Conservation (phyloP, 805 yeast genomes). For the Cyberlindnera saturnus region DNA sequence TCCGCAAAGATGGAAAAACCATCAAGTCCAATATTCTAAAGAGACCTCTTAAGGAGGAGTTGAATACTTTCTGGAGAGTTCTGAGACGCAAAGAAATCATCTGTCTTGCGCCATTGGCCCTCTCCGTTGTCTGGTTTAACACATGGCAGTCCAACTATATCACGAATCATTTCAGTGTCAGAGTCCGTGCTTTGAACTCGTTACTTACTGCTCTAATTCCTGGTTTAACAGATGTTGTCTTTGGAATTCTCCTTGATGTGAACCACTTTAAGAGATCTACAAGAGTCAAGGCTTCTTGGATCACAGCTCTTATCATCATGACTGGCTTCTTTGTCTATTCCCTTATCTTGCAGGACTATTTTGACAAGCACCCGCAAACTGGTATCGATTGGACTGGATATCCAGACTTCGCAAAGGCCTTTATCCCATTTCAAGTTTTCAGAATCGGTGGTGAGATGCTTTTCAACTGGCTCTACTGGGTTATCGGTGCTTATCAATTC, state of each 20-base stretch:
- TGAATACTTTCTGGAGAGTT: slow-evolving; percentile 4
- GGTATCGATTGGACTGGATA: slow-evolving; percentile 19
- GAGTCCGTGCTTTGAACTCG: slow-evolving; percentile 23
- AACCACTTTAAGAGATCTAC: slow-evolving; percentile 5
- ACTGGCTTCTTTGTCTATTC: slow-evolving; percentile 19
- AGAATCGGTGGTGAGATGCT: slow-evolving; percentile 19
- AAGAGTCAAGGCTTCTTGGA: slow-evolving; percentile 18
- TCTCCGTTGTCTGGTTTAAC: slow-evolving; percentile 17
- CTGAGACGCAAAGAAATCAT: slow-evolving; percentile 16
- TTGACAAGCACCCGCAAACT: slow-evolving; percentile 7
- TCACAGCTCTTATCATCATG: slow-evolving; percentile 3
- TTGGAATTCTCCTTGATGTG: slow-evolving; percentile 16
- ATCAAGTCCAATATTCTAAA: slow-evolving; percentile 8
- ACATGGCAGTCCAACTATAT: slow-evolving; percentile 22
- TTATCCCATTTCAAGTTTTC: slow-evolving; percentile 21
- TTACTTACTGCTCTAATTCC: slow-evolving; percentile 19
- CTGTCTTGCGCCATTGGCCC: slow-evolving; percentile 17
- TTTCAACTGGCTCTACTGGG: slow-evolving; percentile 25
- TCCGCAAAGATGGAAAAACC: slow-evolving; percentile 24
- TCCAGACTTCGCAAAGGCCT: slow-evolving; percentile 13
- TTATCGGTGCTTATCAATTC: slow-evolving; percentile 19
- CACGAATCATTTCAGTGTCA: slow-evolving; percentile 22
- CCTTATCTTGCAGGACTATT: slow-evolving; percentile 10
- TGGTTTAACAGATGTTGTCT: slow-evolving; percentile 14
- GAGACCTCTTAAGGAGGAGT: slow-evolving; percentile 5